phyloP scores from a whole-genome alignment of 768 basidiomycete species.

The Tephrocybe sp. region DNA sequence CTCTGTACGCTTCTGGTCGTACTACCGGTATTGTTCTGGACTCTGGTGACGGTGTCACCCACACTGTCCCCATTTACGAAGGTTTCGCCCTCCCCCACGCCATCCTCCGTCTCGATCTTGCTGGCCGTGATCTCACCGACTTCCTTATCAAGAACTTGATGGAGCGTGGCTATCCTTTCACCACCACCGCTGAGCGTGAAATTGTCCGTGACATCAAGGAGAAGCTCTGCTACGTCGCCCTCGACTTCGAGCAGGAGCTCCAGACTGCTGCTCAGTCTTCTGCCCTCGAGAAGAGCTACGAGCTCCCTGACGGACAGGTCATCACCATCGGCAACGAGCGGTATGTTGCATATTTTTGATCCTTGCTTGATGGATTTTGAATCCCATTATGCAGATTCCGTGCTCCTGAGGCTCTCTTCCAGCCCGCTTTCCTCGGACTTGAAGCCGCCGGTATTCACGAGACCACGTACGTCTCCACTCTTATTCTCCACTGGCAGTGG shows the following conservation, averaged over 20 bases:
- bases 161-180: constrained; percentile 94
- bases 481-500: neutral
- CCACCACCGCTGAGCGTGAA: constrained; percentile 90
- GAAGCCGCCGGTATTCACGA: constrained; percentile 93
- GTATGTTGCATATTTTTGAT: constrained; percentile 66
- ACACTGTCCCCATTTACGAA: constrained; percentile 97
- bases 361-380: constrained; percentile 55
- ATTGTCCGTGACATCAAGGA: constrained; percentile 98
- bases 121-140: constrained; percentile 90
- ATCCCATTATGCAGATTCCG: constrained; percentile 70
- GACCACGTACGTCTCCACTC: constrained; percentile 58
- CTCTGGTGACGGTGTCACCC: constrained; percentile 95
- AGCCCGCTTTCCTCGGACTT: constrained; percentile 86
- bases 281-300: constrained; percentile 90
- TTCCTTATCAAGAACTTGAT: constrained; percentile 81
- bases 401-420: constrained; percentile 92
- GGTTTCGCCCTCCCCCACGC: constrained; percentile 92
- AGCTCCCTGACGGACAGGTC: constrained; percentile 90
- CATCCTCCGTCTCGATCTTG: constrained; percentile 88
- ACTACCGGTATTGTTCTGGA: constrained; percentile 95
- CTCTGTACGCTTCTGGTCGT: constrained; percentile 91
- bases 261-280: constrained; percentile 89
- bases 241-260: constrained; percentile 93
- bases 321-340: constrained; percentile 93
- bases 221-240: constrained; percentile 93